Base-by-base conservation (phyloP, 2,329 filamentous ascomycete species). In the Exophiala mesophila region DNA sequence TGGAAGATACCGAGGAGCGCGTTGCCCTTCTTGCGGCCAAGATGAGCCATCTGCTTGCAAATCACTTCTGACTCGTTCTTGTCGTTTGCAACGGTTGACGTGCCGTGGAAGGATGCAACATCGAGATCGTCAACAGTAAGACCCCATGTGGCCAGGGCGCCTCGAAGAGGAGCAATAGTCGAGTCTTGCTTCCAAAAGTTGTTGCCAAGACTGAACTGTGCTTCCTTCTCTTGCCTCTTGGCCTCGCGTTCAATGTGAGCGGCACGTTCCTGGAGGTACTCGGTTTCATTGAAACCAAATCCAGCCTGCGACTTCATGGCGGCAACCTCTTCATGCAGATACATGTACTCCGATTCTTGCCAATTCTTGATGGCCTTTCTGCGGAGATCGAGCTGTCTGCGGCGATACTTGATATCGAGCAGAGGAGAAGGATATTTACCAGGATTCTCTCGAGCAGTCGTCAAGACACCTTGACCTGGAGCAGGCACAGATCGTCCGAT, bases 61-160 rank as follows among this genome's bases (percentile, higher is more conserved):
- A 98, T 85, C 60, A 96, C 92, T 40, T 89, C 89, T 13, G 92
- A 97, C 67, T 98, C 92, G 69, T 98, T 98, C 82, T 97, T 97
- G 74, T 98, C 92, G 67, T 98, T 98, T 56, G 92, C 92, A 63
- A 94, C 88, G 54, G 92, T 98, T 1, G 92, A 97, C 29, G 92
- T 98, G 59, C 92, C 92, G 73, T 98, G 92, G 86, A 97, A 97
- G 10, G 92, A 97, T 12, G 92, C 90, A 51, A 98, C 88, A 56
- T 77, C 85, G 24, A 98, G 80, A 59, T 98, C 92, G 60, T 98
- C 92, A 54, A 98, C 87, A 9, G 92, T 97, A 42, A 98, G 83
- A 63, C 90, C 92, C 92, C 92, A 98, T 8, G 90, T 97, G 36
- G 92, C 94, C 52, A 98, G 79, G 45, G 92, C 88, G 68, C 92